These are phyloP conservation scores for Penicillium sp. DNA, from an alignment of 2,329 filamentous ascomycete genomes.

Conservation along the genomic window DNA sequence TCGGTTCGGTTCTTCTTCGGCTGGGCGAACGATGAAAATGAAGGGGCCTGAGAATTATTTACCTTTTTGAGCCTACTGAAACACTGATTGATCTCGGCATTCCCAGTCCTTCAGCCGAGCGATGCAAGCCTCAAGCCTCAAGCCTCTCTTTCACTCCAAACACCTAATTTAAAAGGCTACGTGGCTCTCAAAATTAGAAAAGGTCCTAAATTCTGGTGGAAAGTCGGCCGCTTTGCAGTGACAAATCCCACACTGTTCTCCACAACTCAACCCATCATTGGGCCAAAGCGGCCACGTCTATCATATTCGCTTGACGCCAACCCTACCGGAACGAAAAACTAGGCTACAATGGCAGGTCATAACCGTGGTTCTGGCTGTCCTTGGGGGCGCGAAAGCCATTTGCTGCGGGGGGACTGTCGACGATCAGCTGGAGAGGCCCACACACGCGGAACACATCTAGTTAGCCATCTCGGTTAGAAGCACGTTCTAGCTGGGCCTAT, in stretches of 20 bases:
- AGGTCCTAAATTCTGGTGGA: not conserved
- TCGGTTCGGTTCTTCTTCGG: not conserved
- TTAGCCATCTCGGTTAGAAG: constrained; percentile 4
- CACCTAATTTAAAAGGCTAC: not conserved
- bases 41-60: not conserved
- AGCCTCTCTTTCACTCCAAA: not conserved
- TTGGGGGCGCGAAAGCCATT: not conserved
- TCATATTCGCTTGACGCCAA: not conserved
- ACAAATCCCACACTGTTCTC: constrained; percentile 7
- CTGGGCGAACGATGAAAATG: not conserved
- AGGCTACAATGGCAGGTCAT: not conserved
- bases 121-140: not conserved
- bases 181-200: not conserved
- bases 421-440: constrained; percentile 2
- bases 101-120: constrained; percentile 1
- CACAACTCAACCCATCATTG: constrained; percentile 4
- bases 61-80: not conserved
- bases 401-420: constrained; percentile 2
- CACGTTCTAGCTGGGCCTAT: constrained; percentile 6
- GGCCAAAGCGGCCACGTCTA: not conserved
- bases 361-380: not conserved
- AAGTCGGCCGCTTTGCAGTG: constrained; percentile 5
- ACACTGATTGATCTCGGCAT: not conserved
- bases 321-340: not conserved
- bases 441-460: constrained; percentile 4